Evolutionary conservation across 2,329 filamentous ascomycete species (phyloP).

Genomic region (Zymoseptoria crescenta): DNA sequence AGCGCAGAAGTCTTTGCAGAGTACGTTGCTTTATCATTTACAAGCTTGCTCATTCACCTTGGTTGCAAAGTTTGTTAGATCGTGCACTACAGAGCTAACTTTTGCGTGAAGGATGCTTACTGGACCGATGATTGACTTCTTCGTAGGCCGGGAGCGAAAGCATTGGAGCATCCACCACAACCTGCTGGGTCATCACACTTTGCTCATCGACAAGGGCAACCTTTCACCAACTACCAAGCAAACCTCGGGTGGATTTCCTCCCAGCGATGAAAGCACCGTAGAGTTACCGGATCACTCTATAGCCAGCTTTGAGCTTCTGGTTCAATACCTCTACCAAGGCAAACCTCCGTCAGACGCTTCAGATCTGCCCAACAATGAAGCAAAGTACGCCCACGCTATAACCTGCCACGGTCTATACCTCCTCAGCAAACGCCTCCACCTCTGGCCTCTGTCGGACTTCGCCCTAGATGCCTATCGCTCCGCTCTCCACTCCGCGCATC

Average conservation of each 20-base stretch:
- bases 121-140: constrained; percentile 45
- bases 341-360: constrained; percentile 42
- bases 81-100: constrained; percentile 30
- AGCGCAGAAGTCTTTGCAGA: constrained; percentile 45
- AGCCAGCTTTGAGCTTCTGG: constrained; percentile 45
- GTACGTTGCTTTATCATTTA: constrained; percentile 40
- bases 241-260: background rate
- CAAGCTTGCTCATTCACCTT: background rate
- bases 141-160: constrained; percentile 40
- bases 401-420: constrained; percentile 47
- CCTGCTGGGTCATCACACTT: constrained; percentile 47
- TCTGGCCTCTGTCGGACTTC: constrained; percentile 45
- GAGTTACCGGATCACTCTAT: constrained; percentile 45
- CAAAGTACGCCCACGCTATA: constrained; percentile 48
- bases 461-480: constrained; percentile 49
- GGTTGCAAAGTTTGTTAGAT: constrained; percentile 10
- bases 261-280: constrained; percentile 33
- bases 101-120: constrained; percentile 45
- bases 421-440: constrained; percentile 45
- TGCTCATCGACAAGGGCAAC: constrained; percentile 35
- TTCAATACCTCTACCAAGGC: constrained; percentile 51
- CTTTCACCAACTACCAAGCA: background rate
- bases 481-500: constrained; percentile 41
- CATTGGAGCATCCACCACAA: constrained; percentile 48
- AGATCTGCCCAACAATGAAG: constrained; percentile 35